These are phyloP conservation scores for Botryotinia convoluta DNA, from an alignment of 2,329 filamentous ascomycete genomes.

Conservation along the genomic window DNA sequence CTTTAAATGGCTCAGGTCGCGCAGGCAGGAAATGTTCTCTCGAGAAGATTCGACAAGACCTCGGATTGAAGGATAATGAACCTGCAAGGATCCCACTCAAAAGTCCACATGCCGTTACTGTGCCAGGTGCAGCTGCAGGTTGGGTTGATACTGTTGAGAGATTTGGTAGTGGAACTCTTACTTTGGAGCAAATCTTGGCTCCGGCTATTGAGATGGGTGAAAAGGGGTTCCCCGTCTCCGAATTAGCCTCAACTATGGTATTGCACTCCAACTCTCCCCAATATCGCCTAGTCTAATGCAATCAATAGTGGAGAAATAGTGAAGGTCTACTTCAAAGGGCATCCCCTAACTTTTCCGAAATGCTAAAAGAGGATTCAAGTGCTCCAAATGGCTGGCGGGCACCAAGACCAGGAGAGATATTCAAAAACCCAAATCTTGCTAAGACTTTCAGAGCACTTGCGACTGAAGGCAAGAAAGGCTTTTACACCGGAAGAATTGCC, in stretches of 20 bases:
- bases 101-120: conserved; percentile 78
- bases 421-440: conserved; percentile 80
- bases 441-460: conserved; percentile 78
- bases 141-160: conserved; percentile 88
- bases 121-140: conserved; percentile 86
- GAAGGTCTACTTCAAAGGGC: conserved; percentile 65
- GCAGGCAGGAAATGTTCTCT: conserved; percentile 67
- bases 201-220: conserved; percentile 86
- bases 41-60: conserved; percentile 65
- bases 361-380: conserved; percentile 74
- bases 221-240: conserved; percentile 84
- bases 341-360: conserved; percentile 82
- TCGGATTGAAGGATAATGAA: conserved; percentile 61
- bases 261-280: not conserved
- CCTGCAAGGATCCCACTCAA: conserved; percentile 64
- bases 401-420: conserved; percentile 78
- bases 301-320: conserved; percentile 64
- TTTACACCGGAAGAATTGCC: conserved; percentile 83
- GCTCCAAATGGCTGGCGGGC: conserved; percentile 69
- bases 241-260: conserved; percentile 50
- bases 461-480: conserved; percentile 80
- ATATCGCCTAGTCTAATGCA: conserved; percentile 12
- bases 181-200: conserved; percentile 70
- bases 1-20: conserved; percentile 91
- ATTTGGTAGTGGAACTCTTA: conserved; percentile 85